Evolutionary conservation across 164 flowering plant genomes (phyloP).

Genomic region (Buxus sempervirens): DNA sequence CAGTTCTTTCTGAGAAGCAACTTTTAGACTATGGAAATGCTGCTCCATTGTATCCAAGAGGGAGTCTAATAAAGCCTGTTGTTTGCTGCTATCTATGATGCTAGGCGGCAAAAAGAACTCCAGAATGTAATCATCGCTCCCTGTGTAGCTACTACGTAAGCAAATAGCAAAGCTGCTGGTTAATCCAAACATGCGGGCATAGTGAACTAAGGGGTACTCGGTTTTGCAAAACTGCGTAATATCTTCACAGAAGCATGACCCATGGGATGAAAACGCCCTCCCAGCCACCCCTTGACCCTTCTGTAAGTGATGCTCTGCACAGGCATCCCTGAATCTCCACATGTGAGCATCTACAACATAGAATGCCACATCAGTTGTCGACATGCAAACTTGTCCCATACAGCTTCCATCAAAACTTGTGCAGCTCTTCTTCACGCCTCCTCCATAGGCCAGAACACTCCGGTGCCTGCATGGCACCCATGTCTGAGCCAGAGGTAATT

Average conservation of each 20-base stretch:
- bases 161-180: conserved; percentile 78
- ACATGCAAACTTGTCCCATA: conserved; percentile 91
- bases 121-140: conserved; percentile 78
- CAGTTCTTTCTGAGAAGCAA: conserved; percentile 54
- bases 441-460: conserved; percentile 77
- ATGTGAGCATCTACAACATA: conserved; percentile 88
- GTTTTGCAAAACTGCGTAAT: conserved; percentile 73
- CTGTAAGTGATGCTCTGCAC: conserved; percentile 92
- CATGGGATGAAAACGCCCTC: conserved; percentile 63
- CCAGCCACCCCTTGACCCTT: conserved; percentile 95
- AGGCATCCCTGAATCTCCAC: conserved; percentile 97
- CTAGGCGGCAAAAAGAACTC: conserved; percentile 87
- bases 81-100: conserved; percentile 43
- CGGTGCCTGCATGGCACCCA: conserved; percentile 98
- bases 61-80: conserved; percentile 52
- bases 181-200: conserved; percentile 85
- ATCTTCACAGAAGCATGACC: conserved; percentile 64
- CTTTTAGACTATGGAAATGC: conserved; percentile 61
- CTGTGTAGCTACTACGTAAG: conserved; percentile 66
- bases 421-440: conserved; percentile 82
- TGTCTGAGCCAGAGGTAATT: conserved; percentile 92
- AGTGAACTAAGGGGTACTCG: conserved; percentile 92
- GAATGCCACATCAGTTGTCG: conserved; percentile 82
- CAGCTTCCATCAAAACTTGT: conserved; percentile 94
- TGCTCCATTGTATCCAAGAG: conserved; percentile 62